These are phyloP conservation scores for Aspergillus unguis DNA, from an alignment of 2,329 filamentous ascomycete genomes.

Conservation along the genomic window DNA sequence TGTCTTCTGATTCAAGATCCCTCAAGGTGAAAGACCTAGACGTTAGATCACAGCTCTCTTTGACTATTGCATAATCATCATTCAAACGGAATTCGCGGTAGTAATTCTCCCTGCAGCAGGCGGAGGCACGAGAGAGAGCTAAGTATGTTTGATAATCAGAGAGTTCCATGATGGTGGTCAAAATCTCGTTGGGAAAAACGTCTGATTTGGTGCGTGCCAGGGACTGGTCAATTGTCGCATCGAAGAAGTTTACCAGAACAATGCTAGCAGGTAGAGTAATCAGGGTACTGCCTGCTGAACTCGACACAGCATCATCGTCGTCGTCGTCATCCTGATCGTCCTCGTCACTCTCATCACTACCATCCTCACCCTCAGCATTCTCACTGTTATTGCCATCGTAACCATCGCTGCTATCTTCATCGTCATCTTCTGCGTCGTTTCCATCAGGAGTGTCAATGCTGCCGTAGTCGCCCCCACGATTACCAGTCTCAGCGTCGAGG, in stretches of 20 bases:
- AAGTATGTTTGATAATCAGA: constrained; percentile 16
- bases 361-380: background rate
- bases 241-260: constrained; percentile 14
- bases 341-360: background rate
- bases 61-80: constrained; percentile 16
- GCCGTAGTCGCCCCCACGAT: too few relatives aligned
- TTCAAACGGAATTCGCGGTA: constrained; percentile 14
- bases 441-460: too few relatives aligned
- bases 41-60: background rate
- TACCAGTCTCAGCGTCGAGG: too few relatives aligned
- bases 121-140: constrained; percentile 11
- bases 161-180: constrained; percentile 16
- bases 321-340: background rate
- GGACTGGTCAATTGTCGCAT: constrained; percentile 5
- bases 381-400: background rate
- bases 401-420: background rate
- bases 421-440: background rate
- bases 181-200: constrained; percentile 17
- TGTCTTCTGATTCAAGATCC: constrained; percentile 11
- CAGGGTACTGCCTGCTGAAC: background rate
- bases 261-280: background rate
- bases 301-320: background rate
- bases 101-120: constrained; percentile 12
- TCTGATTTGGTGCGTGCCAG: constrained; percentile 9
- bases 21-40: constrained; percentile 7